Evolutionary conservation across 2,329 filamentous ascomycete species (phyloP), one percentile per base, ranked within the genome.

Genomic region (Calonectria multiphialidica): DNA sequence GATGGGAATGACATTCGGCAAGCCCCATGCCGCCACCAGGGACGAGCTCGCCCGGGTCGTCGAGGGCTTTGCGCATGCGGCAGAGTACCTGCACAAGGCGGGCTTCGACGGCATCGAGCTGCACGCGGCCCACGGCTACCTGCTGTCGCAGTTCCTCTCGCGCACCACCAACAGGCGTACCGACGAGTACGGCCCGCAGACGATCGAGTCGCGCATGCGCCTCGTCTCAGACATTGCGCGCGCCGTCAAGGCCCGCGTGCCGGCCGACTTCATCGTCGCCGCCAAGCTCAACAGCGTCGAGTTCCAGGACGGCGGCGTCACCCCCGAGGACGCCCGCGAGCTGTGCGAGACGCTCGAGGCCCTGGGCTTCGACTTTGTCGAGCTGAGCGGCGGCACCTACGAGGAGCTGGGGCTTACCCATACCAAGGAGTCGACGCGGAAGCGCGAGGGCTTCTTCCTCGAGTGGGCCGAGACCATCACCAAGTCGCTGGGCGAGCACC

Each of bases 81-180:
- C 91, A 0, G 89, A 91, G 78, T 93, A 89, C 76, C 83, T 90
- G 5, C 87, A 93, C 71, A 90, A 90, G 78, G 91, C 90, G 0
- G 92, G 92, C 2, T 94, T 86, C 59, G 85, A 89, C 73, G 88
- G 88, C 4, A 82, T 89, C 30, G 76, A 88, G 77, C 80, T 90
- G 12, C 89, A 90, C 75, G 87, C 82, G 16, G 89, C 88, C 1
- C 88, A 90, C 76, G 88, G 88, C 18, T 90, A 89, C 76, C 84
- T 90, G 8, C 78, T 90, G 4, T 84, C 86, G 9, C 87, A 89
- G 76, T 90, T 90, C 80, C 82, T 90, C 30, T 86, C 86, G 1
- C 82, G 82, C 40, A 83, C 81, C 0, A 87, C 86, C 12, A 90
- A 90, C 80, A 80, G 83, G 67, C 86, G 89, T 82, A 88, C 86